Conservation (phyloP, 2,329 filamentous ascomycete genomes). For the Exophiala sideris region DNA sequence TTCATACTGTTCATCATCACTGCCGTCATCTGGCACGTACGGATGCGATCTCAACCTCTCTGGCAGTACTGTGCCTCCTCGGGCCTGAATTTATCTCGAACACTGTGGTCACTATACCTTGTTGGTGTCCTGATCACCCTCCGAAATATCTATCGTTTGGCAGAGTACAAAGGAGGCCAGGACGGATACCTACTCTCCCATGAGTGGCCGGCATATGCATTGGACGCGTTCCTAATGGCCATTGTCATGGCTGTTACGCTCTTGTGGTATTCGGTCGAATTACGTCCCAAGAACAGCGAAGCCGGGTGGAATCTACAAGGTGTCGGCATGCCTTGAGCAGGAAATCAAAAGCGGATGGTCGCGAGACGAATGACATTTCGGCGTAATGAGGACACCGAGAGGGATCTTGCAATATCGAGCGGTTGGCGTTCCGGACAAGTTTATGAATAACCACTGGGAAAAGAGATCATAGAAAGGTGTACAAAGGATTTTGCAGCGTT, state of each 20-base stretch:
- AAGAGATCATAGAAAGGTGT: no score
- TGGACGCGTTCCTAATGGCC: conserved; percentile 34
- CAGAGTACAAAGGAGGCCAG: conserved; percentile 33
- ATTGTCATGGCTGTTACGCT: not conserved
- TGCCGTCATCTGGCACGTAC: conserved; percentile 48
- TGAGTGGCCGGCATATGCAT: conserved; percentile 34
- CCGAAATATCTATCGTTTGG: conserved; percentile 31
- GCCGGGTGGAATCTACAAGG: not conserved
- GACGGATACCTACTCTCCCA: conserved; percentile 32
- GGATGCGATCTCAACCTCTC: conserved; percentile 1
- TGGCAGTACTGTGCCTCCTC: not conserved
- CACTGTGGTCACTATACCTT: conserved; percentile 31
- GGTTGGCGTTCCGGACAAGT: no score
- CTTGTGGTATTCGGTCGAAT: not conserved
- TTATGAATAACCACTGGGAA: no score
- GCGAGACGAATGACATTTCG: no score
- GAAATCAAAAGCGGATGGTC: no score
- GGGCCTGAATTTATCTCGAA: not conserved
- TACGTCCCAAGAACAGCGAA: not conserved
- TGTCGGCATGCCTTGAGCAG: no score
- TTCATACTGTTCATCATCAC: conserved; percentile 50
- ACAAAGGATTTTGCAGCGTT: no score
- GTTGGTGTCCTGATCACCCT: conserved; percentile 31
- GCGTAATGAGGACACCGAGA: no score
- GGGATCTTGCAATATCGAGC: no score